These are phyloP conservation scores for Petunia hybrid DNA, from an alignment of 305 asterid species.

Conservation along the genomic window DNA sequence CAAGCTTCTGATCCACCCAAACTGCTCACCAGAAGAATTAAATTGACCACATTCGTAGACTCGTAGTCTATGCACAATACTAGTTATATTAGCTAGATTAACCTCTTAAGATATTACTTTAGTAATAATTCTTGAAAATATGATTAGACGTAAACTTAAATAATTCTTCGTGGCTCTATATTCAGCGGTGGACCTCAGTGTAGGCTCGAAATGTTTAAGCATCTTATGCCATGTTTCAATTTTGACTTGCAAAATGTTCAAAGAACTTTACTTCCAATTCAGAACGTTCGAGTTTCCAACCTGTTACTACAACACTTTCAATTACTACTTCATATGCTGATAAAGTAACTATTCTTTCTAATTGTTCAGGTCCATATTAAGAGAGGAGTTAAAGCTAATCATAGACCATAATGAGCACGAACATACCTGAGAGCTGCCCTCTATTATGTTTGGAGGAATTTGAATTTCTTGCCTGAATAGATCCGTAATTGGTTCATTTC, in stretches of 20 bases:
- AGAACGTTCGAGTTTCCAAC: not conserved
- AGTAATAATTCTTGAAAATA: not conserved
- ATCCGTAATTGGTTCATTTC: constrained; percentile 59
- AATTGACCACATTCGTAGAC: too few species aligned
- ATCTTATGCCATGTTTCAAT: not conserved
- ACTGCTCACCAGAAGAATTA: too few species aligned
- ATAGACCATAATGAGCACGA: not conserved
- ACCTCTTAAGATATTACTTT: not conserved
- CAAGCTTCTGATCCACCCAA: too few species aligned
- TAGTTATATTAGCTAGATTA: not conserved
- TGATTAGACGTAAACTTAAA: not conserved
- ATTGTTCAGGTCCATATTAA: not conserved
- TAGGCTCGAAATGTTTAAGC: not conserved
- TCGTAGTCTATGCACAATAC: not conserved
- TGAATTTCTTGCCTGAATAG: constrained; percentile 56
- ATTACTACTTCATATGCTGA: not conserved
- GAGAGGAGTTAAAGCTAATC: not conserved
- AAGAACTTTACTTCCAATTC: not conserved
- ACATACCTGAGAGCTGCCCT: constrained; percentile 51
- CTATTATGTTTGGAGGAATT: constrained; percentile 52
- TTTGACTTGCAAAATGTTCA: not conserved
- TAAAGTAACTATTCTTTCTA: not conserved
- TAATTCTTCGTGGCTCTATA: not conserved
- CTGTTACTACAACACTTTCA: not conserved
- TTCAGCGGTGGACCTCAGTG: not conserved